A percentile compares a stretch with the other conserved stretches of the same genome.
Conservation (phyloP, 2,329 filamentous ascomycete genomes). For the Sphaerulina populicola region DNA sequence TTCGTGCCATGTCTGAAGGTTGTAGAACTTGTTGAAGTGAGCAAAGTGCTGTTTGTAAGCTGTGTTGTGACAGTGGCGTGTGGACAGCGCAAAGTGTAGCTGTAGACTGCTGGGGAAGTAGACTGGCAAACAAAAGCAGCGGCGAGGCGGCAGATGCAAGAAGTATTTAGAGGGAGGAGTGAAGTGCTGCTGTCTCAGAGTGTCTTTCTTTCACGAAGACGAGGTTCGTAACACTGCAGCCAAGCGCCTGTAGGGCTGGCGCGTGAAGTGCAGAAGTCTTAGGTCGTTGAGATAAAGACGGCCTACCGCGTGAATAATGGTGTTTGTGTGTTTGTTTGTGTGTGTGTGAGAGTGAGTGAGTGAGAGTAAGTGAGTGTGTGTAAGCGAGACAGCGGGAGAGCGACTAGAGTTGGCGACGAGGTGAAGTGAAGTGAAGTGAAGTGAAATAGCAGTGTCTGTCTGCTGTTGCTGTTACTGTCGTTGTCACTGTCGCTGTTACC, state of each 20-base stretch:
- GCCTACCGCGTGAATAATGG: background rate
- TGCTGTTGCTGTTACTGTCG: too few relatives aligned
- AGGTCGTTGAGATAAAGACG: background rate
- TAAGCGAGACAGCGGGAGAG: too few relatives aligned
- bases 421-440: too few relatives aligned
- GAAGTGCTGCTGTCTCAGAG: background rate
- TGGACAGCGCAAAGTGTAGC: too few relatives aligned
- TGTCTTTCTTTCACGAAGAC: background rate
- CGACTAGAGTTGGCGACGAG: too few relatives aligned
- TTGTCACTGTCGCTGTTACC: background rate
- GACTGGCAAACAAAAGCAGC: background rate
- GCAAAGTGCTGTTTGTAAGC: too few relatives aligned
- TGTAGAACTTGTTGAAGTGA: background rate
- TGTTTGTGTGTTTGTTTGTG: background rate
- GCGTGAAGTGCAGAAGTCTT: background rate
- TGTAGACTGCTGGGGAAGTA: too few relatives aligned
- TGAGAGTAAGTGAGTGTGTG: background rate
- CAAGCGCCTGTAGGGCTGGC: background rate
- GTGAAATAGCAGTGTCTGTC: too few relatives aligned
- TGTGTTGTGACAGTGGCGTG: too few relatives aligned
- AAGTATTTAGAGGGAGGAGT: background rate
- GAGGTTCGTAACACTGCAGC: background rate
- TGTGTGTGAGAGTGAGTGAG: background rate
- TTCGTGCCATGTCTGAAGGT: slow-evolving; percentile 51
- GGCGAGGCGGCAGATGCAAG: background rate